Percentiles rank a stretch among this genome's conserved stretches.
These are phyloP conservation scores for Scheffersomyces coipomensis DNA, from an alignment of 805 yeast genomes.

Conservation along the genomic window DNA sequence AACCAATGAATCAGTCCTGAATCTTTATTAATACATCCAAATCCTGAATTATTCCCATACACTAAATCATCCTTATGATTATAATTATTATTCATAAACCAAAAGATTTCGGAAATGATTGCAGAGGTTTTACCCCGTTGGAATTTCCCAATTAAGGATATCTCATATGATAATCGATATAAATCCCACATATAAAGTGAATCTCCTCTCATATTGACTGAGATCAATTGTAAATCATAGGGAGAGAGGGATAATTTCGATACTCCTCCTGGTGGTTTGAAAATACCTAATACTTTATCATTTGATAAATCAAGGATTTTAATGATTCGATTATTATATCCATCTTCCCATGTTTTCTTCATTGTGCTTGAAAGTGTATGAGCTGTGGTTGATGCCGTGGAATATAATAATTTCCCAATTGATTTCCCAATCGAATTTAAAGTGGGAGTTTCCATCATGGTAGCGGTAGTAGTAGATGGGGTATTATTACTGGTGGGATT, in stretches of 20 bases:
- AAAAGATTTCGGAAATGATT: slow-evolving; percentile 46
- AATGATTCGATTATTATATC: slow-evolving; percentile 32
- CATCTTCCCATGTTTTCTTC: slow-evolving; percentile 18
- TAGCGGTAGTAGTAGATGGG: slow-evolving; percentile 14
- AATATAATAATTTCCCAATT: slow-evolving; percentile 30
- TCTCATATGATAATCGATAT: slow-evolving; percentile 47
- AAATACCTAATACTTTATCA: slow-evolving; percentile 36
- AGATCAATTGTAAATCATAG: slow-evolving; percentile 54
- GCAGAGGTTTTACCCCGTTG: slow-evolving; percentile 64
- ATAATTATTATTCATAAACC: slow-evolving; percentile 46
- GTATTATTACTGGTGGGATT: slow-evolving; percentile 9
- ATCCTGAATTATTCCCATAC: slow-evolving; percentile 33
- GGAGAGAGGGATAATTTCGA: slow-evolving; percentile 62
- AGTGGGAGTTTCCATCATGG: slow-evolving; percentile 6
- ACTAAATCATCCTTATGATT: slow-evolving; percentile 4
- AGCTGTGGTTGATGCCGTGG: slow-evolving; percentile 31
- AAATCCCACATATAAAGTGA: slow-evolving; percentile 64
- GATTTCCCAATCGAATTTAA: slow-evolving; percentile 29
- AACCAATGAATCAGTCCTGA: slow-evolving; percentile 68
- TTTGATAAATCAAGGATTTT: slow-evolving; percentile 48
- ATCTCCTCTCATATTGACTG: slow-evolving; percentile 60
- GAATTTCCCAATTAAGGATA: slow-evolving; percentile 57
- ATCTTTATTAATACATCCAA: slow-evolving; percentile 51
- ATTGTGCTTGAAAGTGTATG: slow-evolving; percentile 21
- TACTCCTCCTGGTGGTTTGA: slow-evolving; percentile 62